A percentile compares a stretch with the other conserved stretches of the same genome.
These are phyloP conservation scores for Geranium brycei DNA, from an alignment of 345 rosid species.

Conservation along the genomic window DNA sequence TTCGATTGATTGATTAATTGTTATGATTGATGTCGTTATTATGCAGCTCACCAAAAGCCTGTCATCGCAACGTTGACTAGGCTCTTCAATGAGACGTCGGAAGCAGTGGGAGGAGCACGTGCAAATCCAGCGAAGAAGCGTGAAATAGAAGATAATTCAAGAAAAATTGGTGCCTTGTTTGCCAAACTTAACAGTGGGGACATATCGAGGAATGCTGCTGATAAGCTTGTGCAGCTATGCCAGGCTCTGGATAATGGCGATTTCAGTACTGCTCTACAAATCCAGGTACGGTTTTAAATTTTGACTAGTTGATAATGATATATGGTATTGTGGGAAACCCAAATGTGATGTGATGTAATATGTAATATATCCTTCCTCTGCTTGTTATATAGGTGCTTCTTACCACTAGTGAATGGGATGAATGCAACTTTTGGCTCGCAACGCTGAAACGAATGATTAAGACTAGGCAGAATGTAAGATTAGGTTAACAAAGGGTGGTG, in stretches of 20 bases:
- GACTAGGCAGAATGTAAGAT: slow-evolving; percentile 66
- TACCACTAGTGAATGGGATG: slow-evolving; percentile 98
- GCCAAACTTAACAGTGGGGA: slow-evolving; percentile 83
- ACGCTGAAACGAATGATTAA: slow-evolving; percentile 89
- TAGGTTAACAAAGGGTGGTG: slow-evolving; percentile 17
- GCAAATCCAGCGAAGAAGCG: slow-evolving; percentile 85
- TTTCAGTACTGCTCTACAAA: slow-evolving; percentile 67
- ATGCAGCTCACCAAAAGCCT: slow-evolving; percentile 64
- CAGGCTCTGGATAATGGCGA: slow-evolving; percentile 77
- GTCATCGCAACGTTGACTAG: slow-evolving; percentile 67
- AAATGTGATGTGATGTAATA: neutral
- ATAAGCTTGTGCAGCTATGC: slow-evolving; percentile 80
- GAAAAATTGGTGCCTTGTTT: slow-evolving; percentile 81
- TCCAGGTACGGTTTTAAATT: slow-evolving; percentile 45
- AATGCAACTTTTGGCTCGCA: slow-evolving; percentile 93
- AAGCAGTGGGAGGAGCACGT: slow-evolving; percentile 84
- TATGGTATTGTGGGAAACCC: too few species aligned
- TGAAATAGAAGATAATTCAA: slow-evolving; percentile 96
- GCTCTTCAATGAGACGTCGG: slow-evolving; percentile 91
- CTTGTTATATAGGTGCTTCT: slow-evolving; percentile 43
- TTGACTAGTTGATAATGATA: neutral
- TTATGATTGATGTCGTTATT: neutral
- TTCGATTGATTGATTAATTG: too few species aligned
- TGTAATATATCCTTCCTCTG: neutral
- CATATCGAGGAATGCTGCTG: slow-evolving; percentile 83